Evolutionary conservation across 176 grass and related monocot species (phyloP).

Genomic region (Triticum monococcum): DNA sequence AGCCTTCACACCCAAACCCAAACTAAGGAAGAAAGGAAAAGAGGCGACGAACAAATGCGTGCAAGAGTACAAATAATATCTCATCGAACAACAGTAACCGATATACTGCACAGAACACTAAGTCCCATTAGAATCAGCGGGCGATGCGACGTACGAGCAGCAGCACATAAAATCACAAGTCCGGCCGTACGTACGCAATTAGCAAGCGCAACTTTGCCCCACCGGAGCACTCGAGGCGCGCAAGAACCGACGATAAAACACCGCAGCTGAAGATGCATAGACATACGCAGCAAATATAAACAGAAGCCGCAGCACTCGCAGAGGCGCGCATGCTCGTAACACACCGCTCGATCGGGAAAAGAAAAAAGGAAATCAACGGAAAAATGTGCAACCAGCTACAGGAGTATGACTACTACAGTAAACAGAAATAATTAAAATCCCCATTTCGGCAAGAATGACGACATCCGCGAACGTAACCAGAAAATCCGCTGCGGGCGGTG

Average conservation of each 20-base stretch:
- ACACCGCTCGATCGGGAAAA: neutral
- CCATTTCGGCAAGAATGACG: neutral
- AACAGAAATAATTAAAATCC: neutral
- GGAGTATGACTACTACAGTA: neutral
- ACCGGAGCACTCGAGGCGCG: neutral
- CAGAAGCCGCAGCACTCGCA: neutral
- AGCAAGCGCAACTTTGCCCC: conserved; percentile 25
- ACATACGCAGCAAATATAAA: conserved; percentile 36
- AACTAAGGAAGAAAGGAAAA: neutral
- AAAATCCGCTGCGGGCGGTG: neutral
- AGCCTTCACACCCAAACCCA: neutral
- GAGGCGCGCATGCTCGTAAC: neutral
- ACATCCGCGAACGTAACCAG: neutral
- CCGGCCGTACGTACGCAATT: conserved; percentile 39
- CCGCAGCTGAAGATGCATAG: neutral
- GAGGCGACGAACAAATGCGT: neutral
- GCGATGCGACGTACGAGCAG: neutral
- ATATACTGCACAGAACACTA: conserved; percentile 32
- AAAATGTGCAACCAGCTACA: neutral
- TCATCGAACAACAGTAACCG: neutral
- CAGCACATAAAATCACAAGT: conserved; percentile 59
- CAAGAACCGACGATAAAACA: neutral
- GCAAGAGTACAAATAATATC: neutral
- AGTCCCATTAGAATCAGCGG: conserved; percentile 1
- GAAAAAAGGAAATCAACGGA: neutral